phyloP scores from a whole-genome alignment of 2,329 filamentous ascomycete species.

The Penicillium sp. region DNA sequence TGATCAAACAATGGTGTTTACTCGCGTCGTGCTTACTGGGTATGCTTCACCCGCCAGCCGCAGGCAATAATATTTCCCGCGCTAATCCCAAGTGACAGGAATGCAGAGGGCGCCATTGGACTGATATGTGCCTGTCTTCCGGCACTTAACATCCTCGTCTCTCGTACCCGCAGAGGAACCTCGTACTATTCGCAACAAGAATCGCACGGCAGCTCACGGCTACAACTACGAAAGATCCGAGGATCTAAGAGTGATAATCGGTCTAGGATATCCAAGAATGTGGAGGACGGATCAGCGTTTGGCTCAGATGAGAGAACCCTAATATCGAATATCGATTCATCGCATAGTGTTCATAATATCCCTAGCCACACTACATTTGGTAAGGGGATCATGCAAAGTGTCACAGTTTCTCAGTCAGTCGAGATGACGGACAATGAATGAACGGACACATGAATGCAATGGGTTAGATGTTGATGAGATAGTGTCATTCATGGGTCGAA shows the following conservation, averaged over 20 bases:
- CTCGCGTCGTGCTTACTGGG: constrained; percentile 35
- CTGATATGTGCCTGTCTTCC: constrained; percentile 38
- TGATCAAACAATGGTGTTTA: constrained; percentile 34
- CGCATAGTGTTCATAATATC: neutral
- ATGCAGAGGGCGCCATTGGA: constrained; percentile 35
- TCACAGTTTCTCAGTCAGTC: neutral
- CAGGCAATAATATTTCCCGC: neutral
- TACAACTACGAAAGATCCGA: neutral
- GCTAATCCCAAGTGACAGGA: constrained; percentile 20
- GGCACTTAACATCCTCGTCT: constrained; percentile 21
- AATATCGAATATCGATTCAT: neutral
- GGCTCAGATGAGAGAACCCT: constrained; percentile 1
- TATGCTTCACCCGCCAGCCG: constrained; percentile 16
- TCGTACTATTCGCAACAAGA: neutral
- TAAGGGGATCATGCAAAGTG: neutral
- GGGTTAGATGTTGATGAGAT: too few species aligned
- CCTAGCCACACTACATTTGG: neutral
- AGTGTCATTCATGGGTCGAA: too few species aligned
- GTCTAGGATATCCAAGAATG: neutral
- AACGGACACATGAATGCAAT: neutral
- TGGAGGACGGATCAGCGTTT: neutral
- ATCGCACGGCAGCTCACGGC: neutral
- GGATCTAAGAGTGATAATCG: neutral
- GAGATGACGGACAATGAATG: neutral
- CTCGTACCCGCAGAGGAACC: neutral